Evolutionary conservation across 768 basidiomycete species (phyloP).

Genomic region (Boletus rubroflammeus): DNA sequence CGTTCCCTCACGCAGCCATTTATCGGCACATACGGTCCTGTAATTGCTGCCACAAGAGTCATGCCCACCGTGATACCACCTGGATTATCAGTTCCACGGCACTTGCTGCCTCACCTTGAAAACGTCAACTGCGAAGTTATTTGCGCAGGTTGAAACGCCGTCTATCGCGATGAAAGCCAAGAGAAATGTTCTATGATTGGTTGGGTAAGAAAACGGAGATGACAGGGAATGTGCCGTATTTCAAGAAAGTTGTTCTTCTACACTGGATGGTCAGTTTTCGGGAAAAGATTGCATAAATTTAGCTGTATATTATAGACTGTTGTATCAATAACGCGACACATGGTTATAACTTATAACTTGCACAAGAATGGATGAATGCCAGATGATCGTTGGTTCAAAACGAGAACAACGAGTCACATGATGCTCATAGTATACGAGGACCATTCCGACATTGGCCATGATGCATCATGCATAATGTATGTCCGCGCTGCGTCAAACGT

Average conservation of each 20-base stretch:
- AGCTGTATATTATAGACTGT: too few species aligned
- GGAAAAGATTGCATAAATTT: not conserved
- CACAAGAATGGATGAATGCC: too few species aligned
- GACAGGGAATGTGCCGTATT: not conserved
- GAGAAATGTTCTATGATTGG: not conserved
- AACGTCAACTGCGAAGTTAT: not conserved
- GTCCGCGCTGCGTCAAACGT: not conserved
- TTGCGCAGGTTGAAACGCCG: too few species aligned
- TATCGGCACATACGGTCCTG: not conserved
- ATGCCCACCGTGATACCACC: not conserved
- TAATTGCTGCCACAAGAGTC: not conserved
- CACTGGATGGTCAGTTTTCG: not conserved
- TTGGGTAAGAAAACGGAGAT: not conserved
- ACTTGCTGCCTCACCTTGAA: not conserved
- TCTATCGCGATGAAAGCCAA: not conserved
- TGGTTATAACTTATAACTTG: not conserved
- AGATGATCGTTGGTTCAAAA: too few species aligned
- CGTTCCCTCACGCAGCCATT: not conserved
- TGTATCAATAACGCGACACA: too few species aligned
- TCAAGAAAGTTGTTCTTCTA: not conserved
- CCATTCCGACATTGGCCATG: slow-evolving; percentile 1
- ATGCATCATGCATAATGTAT: slow-evolving; percentile 2
- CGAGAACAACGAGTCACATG: not conserved
- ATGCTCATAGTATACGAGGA: not conserved
- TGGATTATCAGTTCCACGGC: not conserved